Percentiles rank a stretch among this genome's conserved stretches.
Evolutionary conservation across 2,329 filamentous ascomycete genomes (phyloP).

Genomic region (Phoma herbarum): DNA sequence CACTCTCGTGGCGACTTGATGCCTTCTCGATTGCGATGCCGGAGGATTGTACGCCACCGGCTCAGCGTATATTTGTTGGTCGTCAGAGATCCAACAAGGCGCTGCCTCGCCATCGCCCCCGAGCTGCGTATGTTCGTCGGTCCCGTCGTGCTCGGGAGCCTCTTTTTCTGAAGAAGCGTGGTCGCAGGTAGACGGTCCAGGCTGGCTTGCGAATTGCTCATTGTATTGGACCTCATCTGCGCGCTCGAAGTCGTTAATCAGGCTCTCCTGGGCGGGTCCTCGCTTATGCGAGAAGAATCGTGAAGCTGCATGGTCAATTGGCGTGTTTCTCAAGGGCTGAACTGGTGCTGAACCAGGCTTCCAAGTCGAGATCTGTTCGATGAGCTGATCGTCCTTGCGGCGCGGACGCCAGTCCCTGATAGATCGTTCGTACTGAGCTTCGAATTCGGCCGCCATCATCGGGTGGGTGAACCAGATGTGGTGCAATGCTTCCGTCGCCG

Average conservation of each 20-base stretch:
- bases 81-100: not conserved
- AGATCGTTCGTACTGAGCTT: constrained; percentile 60
- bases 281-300: not conserved
- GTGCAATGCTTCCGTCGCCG: constrained; percentile 61
- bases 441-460: constrained; percentile 57
- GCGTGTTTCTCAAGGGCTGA: not conserved
- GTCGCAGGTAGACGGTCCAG: not conserved
- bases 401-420: constrained; percentile 62
- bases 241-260: not conserved
- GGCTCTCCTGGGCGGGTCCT: not conserved
- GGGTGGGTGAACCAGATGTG: constrained; percentile 66
- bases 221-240: not conserved
- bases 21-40: not conserved
- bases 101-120: not conserved
- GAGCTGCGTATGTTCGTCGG: not conserved
- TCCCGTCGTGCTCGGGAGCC: not conserved
- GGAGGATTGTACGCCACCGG: not conserved
- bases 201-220: constrained; percentile 21
- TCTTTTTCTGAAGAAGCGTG: too few relatives aligned
- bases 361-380: constrained; percentile 38
- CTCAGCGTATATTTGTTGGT: not conserved
- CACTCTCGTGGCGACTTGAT: not conserved
- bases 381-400: constrained; percentile 32
- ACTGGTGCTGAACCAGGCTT: not conserved
- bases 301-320: not conserved